phyloP scores from a whole-genome alignment of 2,329 filamentous ascomycete species.

The Fusarium hostae region DNA sequence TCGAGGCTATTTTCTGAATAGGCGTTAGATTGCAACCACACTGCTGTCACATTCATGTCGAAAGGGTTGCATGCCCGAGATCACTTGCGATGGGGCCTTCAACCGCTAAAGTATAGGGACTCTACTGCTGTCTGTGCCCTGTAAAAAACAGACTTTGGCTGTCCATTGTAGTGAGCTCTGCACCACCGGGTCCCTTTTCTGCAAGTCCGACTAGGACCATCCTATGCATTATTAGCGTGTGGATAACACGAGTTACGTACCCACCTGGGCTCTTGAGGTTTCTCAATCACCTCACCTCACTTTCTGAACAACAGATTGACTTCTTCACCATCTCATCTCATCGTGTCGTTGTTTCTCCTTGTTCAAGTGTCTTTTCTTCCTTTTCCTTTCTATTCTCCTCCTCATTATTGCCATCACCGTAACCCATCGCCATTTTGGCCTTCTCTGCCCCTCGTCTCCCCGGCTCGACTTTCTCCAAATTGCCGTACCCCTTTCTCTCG shows the following conservation, averaged over 20 bases:
- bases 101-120: conserved; percentile 13
- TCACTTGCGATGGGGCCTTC: not conserved
- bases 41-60: conserved; percentile 25
- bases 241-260: conserved; percentile 35
- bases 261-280: conserved; percentile 5
- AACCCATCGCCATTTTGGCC: conserved; percentile 40
- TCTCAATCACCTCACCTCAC: conserved; percentile 39
- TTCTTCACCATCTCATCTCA: conserved; percentile 44
- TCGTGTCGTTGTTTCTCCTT: conserved; percentile 42
- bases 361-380: conserved; percentile 44
- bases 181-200: not conserved
- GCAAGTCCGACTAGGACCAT: conserved; percentile 19
- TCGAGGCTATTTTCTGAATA: conserved; percentile 20
- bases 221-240: conserved; percentile 25
- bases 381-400: conserved; percentile 33
- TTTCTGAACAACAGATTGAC: conserved; percentile 24
- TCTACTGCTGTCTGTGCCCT: conserved; percentile 1
- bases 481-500: conserved; percentile 50
- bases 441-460: conserved; percentile 41
- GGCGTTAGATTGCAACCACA: conserved; percentile 24
- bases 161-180: not conserved
- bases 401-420: conserved; percentile 47
- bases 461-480: conserved; percentile 37
- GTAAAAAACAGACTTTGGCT: not conserved
- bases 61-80: conserved; percentile 34